A percentile compares a stretch with the other conserved stretches of the same genome.
These are phyloP conservation scores for Cercospora beticola DNA, from an alignment of 2,329 filamentous ascomycete genomes.

Conservation along the genomic window DNA sequence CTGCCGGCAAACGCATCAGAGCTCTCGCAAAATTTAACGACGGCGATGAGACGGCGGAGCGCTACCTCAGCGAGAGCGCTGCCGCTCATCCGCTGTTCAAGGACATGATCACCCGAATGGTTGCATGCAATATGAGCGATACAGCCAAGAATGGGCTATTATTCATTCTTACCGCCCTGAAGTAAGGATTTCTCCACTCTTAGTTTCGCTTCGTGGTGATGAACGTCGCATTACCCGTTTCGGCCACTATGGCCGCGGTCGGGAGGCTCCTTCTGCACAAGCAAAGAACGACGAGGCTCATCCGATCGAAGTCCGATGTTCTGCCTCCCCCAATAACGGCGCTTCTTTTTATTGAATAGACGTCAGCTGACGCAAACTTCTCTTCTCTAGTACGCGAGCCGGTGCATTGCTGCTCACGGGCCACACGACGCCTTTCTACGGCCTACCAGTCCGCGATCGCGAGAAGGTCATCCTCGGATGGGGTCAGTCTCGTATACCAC, in stretches of 20 bases:
- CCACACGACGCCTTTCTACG: constrained; percentile 60
- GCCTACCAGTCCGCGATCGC: constrained; percentile 61
- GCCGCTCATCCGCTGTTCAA: constrained; percentile 55
- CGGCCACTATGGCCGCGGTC: not conserved
- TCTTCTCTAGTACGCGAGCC: constrained; percentile 53
- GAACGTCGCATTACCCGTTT: not conserved
- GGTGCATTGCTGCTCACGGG: constrained; percentile 68
- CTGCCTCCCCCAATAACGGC: constrained; percentile 16
- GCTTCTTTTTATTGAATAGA: not conserved
- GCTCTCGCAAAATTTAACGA: constrained; percentile 44
- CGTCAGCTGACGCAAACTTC: constrained; percentile 19
- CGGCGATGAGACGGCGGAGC: constrained; percentile 38
- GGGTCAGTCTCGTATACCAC: constrained; percentile 57
- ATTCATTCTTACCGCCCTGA: constrained; percentile 54
- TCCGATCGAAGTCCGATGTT: constrained; percentile 23
- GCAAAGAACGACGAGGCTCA: not conserved
- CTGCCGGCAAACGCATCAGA: constrained; percentile 56
- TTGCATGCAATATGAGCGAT: constrained; percentile 51
- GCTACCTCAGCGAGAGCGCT: constrained; percentile 35
- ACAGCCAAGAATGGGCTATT: constrained; percentile 51
- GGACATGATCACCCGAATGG: constrained; percentile 49
- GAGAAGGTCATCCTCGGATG: constrained; percentile 64
- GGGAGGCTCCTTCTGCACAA: constrained; percentile 1
- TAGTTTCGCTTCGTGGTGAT: not conserved
- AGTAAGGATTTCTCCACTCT: constrained; percentile 42